Evolutionary conservation across 805 yeast species (phyloP).

Genomic region (Hanseniaspora meyeri): DNA sequence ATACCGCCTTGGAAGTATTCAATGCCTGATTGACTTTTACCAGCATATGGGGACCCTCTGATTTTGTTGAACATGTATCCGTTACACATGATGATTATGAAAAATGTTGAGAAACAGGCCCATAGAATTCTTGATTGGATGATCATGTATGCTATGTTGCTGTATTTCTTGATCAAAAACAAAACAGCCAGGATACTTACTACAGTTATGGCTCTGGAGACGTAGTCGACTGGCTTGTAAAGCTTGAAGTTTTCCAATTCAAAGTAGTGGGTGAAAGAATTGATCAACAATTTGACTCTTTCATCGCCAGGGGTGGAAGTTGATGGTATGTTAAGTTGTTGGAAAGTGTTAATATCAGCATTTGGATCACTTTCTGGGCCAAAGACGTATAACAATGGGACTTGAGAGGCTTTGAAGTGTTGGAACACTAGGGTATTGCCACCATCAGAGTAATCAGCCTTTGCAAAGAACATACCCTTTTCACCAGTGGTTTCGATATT

Average conservation of each 20-base stretch:
- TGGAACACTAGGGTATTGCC: slow-evolving; percentile 36
- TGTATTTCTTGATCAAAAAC: slow-evolving; percentile 25
- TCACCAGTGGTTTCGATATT: slow-evolving; percentile 16
- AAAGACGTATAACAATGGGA: slow-evolving; percentile 64
- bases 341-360: slow-evolving; percentile 25
- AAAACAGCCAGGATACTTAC: slow-evolving; percentile 30
- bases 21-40: slow-evolving; percentile 32
- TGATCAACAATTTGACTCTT: slow-evolving; percentile 26
- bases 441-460: slow-evolving; percentile 56
- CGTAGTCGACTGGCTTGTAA: slow-evolving; percentile 31
- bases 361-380: slow-evolving; percentile 38
- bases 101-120: slow-evolving; percentile 51
- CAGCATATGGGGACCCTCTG: slow-evolving; percentile 49
- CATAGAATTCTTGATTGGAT: slow-evolving; percentile 49
- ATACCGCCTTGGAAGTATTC: slow-evolving; percentile 48
- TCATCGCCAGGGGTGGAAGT: slow-evolving; percentile 24
- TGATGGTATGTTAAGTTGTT: slow-evolving; percentile 26
- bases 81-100: slow-evolving; percentile 60
- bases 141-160: slow-evolving; percentile 30
- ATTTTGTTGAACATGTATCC: slow-evolving; percentile 93
- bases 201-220: slow-evolving; percentile 26
- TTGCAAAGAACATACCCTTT: slow-evolving; percentile 51
- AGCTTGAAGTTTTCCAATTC: slow-evolving; percentile 24
- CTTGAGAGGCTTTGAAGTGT: slow-evolving; percentile 44
- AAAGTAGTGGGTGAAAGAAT: slow-evolving; percentile 21